Evolutionary conservation across 805 yeast species (phyloP), one percentile per base, ranked within the genome.

Genomic region (Metschnikowia orientalis): DNA sequence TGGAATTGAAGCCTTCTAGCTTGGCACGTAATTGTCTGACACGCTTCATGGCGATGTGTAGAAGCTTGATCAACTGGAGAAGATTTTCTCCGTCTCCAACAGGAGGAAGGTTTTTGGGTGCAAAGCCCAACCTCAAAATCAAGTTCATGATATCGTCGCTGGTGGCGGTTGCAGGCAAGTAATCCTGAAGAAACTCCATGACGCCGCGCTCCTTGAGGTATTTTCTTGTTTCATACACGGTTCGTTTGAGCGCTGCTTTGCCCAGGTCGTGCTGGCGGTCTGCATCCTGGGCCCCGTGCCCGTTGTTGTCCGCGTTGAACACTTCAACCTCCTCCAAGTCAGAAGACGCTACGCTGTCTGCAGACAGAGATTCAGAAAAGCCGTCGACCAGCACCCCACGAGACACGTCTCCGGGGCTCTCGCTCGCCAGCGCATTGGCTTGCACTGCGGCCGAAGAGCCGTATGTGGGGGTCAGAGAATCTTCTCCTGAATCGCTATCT

Each of bases 41-140:
- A 45, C 73, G 75, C 35, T 73, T 72, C 60, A 85, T 77, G 7
- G 86, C 88, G 34, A 67, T 67, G 45, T 77, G 78, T 25, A 84
- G 59, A 33, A 71, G 65, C 39, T 68, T 66, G 23, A 80, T 69
- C 24, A 73, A 61, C 31, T 63, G 64, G 39, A 64, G 56, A 16
- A 77, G 59, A 38, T 63, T 65, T 32, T 61, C 59, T 33, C 71
- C 73, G 37, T 70, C 72, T 32, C 34, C 44, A 44, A 26, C 41
- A 20, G 37, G 54, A 42, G 37, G 62, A 4, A 57, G 38, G 24
- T 54, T 54, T n/a, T 40, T 51, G 35, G 68, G 53, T 43, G 53
- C 40, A 48, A 73, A 86, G 1, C 95, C 96, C 15, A 88, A 53
- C 23, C 80, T 59, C 29, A 75, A 64, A 8, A 82, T 73, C 30